A percentile compares a stretch with the other conserved stretches of the same genome.
These are phyloP conservation scores for Pseudopyrenochaeta lycopersici DNA, from an alignment of 2,329 filamentous ascomycete genomes.

Conservation along the genomic window DNA sequence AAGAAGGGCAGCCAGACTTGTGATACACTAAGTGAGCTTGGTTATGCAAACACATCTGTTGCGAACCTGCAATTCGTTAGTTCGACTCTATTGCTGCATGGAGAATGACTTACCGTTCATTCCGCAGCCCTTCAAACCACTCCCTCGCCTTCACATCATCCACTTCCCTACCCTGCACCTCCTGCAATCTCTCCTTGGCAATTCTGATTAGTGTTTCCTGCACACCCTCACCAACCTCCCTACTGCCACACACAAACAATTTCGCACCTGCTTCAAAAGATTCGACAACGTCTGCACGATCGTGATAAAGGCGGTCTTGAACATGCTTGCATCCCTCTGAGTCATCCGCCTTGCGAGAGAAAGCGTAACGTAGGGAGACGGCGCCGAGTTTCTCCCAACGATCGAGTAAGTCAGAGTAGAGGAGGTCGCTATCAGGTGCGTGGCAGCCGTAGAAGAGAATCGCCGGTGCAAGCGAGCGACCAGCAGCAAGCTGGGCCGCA, in stretches of 20 bases:
- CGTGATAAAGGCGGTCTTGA: constrained; percentile 61
- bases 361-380: constrained; percentile 70
- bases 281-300: constrained; percentile 55
- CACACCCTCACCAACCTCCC: constrained; percentile 56
- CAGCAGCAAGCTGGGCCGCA: constrained; percentile 54
- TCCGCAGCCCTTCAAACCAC: constrained; percentile 57
- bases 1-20: no score
- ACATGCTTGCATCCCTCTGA: constrained; percentile 63
- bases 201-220: constrained; percentile 54
- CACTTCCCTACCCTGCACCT: constrained; percentile 45
- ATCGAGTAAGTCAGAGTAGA: constrained; percentile 68
- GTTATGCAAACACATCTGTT: constrained; percentile 56
- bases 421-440: constrained; percentile 62
- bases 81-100: no score
- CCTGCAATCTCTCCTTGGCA: constrained; percentile 52
- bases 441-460: constrained; percentile 74
- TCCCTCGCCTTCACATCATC: constrained; percentile 53
- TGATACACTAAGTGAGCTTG: background rate
- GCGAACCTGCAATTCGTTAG: constrained; percentile 39
- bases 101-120: constrained; percentile 44
- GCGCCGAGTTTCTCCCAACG: constrained; percentile 68
- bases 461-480: constrained; percentile 65
- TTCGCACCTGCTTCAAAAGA: constrained; percentile 62
- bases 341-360: constrained; percentile 55
- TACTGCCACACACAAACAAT: constrained; percentile 72